These are phyloP conservation scores for Zymoseptoria pseudotritici DNA, from an alignment of 2,329 filamentous ascomycete species.

Conservation along the genomic window DNA sequence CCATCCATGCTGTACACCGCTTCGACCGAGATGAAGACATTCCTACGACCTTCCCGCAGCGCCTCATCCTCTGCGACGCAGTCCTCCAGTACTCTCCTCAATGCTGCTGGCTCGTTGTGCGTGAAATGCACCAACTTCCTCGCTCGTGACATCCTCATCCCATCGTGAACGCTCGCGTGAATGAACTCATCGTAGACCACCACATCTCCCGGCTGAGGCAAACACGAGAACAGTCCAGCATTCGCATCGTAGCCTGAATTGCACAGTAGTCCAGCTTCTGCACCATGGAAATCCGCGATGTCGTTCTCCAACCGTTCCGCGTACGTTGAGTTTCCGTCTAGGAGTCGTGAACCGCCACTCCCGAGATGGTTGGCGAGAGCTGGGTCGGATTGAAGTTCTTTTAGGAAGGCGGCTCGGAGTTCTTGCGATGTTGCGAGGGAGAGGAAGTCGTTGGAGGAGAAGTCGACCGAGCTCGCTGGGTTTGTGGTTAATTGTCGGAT, in stretches of 20 bases:
- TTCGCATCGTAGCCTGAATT: constrained; percentile 50
- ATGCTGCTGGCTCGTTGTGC: constrained; percentile 47
- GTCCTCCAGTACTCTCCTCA: constrained; percentile 27
- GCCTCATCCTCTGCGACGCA: constrained; percentile 24
- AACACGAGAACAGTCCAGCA: constrained; percentile 39
- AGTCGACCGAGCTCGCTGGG: constrained; percentile 42
- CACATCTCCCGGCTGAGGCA: constrained; percentile 41
- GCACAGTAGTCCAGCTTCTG: constrained; percentile 51
- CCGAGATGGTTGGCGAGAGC: constrained; percentile 35
- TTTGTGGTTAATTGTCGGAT: constrained; percentile 43
- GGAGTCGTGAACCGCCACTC: constrained; percentile 53
- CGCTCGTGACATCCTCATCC: constrained; percentile 60
- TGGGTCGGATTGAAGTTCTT: constrained; percentile 35
- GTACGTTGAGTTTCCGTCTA: constrained; percentile 58
- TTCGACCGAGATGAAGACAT: constrained; percentile 63
- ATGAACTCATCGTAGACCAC: constrained; percentile 69
- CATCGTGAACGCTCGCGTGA: constrained; percentile 72
- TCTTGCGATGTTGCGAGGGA: constrained; percentile 45
- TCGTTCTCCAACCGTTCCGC: constrained; percentile 51
- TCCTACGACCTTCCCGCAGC: constrained; percentile 35
- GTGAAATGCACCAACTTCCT: constrained; percentile 43
- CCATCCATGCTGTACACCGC: constrained; percentile 80
- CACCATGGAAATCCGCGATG: constrained; percentile 55
- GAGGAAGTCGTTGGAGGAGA: constrained; percentile 61
- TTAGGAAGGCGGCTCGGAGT: constrained; percentile 44